Base-by-base conservation (phyloP, 164 flowering plant species). In the Aristolochia californica region DNA sequence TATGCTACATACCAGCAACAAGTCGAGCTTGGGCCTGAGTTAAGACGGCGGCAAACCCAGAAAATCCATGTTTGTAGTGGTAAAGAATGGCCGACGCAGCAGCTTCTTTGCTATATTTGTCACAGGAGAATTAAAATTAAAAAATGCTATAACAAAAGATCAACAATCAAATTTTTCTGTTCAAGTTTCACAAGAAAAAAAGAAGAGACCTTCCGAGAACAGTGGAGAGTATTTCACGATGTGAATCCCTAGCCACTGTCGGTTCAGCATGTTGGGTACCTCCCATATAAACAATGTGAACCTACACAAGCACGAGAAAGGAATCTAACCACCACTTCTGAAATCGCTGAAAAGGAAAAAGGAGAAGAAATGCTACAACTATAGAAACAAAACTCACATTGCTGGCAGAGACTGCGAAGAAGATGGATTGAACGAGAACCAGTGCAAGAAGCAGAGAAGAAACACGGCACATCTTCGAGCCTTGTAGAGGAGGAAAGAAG, bases 41-140 rank as follows among this genome's bases (percentile, higher is more conserved):
- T 56, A 80, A 38, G 20, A 66, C 60, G 5, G 78, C 84, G 26
- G 81, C 75, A 68, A 80, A 80, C 55, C 84, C 84, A 3, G 80
- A 80, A 63, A 79, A 80, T 4, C 79, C 81, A 60, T 80, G 79
- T 53, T 48, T 56, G 48, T 34, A 34, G 40, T 34, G 40, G 40
- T 34, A 34, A 7, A 34, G 40, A 8, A 34, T 34, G 40, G 40
- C 40, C 40, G 40, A 34, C 9, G 40, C 10, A 14, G 80, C 77
- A 8, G 55, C 61, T 56, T 80, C 68, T 56, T 75, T 72, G 69
- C 82, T 77, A 69, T 48, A 73, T 17, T 17, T 1, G 10, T 47
- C 48, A 45, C 16, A 45, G 20, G 22, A 47, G 50, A 47, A 20
- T 47, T 5, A 17, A 17, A 16, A 47, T 17, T 47, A 17, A 17